Percentiles rank a stretch among this genome's conserved stretches.
phyloP scores from a whole-genome alignment of 2,329 filamentous ascomycete genomes.

The Byssothecium circinans region DNA sequence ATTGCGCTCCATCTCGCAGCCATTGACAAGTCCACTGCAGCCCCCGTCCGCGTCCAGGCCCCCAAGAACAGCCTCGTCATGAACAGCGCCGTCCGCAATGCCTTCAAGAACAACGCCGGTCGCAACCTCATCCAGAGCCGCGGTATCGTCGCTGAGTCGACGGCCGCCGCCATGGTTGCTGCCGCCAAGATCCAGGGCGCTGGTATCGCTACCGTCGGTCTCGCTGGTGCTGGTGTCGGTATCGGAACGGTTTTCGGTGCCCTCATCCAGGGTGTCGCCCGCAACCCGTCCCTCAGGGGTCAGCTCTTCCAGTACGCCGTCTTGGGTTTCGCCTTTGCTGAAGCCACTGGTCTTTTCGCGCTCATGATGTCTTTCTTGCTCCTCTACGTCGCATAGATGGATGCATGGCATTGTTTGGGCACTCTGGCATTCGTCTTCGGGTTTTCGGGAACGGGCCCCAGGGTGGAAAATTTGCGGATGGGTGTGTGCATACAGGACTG shows the following conservation, averaged over 20 bases:
- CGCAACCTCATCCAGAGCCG: slow-evolving; percentile 46
- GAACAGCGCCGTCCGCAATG: slow-evolving; percentile 41
- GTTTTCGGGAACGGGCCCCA: slow-evolving; percentile 39
- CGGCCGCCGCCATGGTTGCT: slow-evolving; percentile 47
- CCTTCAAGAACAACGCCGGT: slow-evolving; percentile 46
- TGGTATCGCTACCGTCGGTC: slow-evolving; percentile 77
- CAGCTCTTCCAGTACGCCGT: slow-evolving; percentile 97
- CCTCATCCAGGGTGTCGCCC: slow-evolving; percentile 85
- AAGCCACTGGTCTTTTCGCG: slow-evolving; percentile 73
- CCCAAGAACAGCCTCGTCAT: slow-evolving; percentile 43
- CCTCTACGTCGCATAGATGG: slow-evolving; percentile 47
- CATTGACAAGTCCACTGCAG: slow-evolving; percentile 39
- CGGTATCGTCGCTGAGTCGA: slow-evolving; percentile 47
- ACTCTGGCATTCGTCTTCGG: slow-evolving; percentile 34
- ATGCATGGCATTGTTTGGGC: slow-evolving; percentile 35
- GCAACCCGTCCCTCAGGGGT: slow-evolving; percentile 91
- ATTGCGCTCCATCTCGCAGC: slow-evolving; percentile 32
- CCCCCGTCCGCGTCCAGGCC: slow-evolving; percentile 28
- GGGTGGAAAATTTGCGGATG: slow-evolving; percentile 43
- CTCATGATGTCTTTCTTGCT: slow-evolving; percentile 53
- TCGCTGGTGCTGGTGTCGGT: slow-evolving; percentile 91
- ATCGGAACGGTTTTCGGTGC: slow-evolving; percentile 93
- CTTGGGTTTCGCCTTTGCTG: slow-evolving; percentile 93
- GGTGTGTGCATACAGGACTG: slow-evolving; percentile 46
- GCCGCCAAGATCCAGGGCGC: slow-evolving; percentile 48